Evolutionary conservation across 352 stramenopile genomes (phyloP), one percentile per base, ranked within the genome.

Genomic region (Globisporangium cederbergense): DNA sequence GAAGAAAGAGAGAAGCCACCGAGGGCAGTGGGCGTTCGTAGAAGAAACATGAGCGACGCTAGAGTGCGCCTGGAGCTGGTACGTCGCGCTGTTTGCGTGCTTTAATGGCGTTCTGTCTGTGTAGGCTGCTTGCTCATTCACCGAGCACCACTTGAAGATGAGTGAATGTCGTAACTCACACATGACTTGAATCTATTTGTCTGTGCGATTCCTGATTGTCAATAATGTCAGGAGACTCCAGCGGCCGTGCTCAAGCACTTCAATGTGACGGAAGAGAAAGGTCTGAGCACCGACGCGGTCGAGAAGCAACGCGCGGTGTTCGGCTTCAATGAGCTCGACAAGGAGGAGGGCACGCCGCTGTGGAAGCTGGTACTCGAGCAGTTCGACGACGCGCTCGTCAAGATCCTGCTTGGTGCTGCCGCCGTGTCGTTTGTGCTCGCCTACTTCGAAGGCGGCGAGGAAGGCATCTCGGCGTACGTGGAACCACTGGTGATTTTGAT

Each of bases 331-430:
- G 91, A 96, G 66, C 74, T 97, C 50, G 88, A 90, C 61, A 96
- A 97, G 73, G 89, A 97, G 68, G 86, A 96, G 47, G 76, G 73
- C 47, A 97, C 86, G 64, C 87, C 90, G 28, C 72, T 97, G 38
- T 98, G 89, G 91, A 93, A 97, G 80, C 81, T 99, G 8, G 95
- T 99, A 69, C 71, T 99, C 34, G 96, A 99, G 78, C 97, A 99
- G 80, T 99, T 99, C 80, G 92, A 99, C 75, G 98, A 99, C 77
- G 90, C 94, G 46, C 80, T 99, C 3, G 96, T 99, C 49, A 96
- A 98, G 84, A 99, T 99, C 73, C 77, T 99, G 50, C 80, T 99
- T 18, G 90, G 88, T 9, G 97, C 98, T 1, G 97, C 98, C 0
- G 79, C 97, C 4, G 78, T 99, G 45, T 98, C 91, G 43, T 98